Evolutionary conservation across 2,329 filamentous ascomycete species (phyloP).

Genomic region (Onygena corvina): DNA sequence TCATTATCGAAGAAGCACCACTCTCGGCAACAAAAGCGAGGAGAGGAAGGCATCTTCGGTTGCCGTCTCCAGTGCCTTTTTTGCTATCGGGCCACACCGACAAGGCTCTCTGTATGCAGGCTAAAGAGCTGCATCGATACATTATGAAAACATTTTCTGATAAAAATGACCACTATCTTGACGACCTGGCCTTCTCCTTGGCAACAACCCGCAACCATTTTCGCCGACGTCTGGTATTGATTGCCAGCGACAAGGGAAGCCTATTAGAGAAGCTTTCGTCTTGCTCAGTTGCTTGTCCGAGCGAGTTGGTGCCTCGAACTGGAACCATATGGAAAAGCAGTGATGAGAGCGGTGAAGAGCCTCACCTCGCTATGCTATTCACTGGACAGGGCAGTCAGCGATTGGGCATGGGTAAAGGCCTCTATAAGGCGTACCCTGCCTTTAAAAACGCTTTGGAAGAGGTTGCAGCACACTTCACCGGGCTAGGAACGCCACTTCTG

Average conservation of each 20-base stretch:
- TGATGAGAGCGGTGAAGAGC: background rate
- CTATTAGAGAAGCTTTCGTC: too few relatives aligned
- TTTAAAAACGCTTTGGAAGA: slow-evolving; percentile 12
- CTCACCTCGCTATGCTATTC: slow-evolving; percentile 12
- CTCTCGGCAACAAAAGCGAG: background rate
- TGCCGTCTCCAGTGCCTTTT: background rate
- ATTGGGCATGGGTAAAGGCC: slow-evolving; percentile 16
- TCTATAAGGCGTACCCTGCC: slow-evolving; percentile 10
- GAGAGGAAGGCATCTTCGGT: background rate
- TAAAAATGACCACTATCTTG: background rate
- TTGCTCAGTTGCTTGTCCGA: background rate
- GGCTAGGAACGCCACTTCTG: slow-evolving; percentile 8
- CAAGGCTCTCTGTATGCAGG: background rate
- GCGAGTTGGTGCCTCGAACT: background rate
- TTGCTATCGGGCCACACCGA: background rate
- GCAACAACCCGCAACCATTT: background rate
- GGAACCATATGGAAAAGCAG: background rate
- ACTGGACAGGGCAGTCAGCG: slow-evolving; percentile 18
- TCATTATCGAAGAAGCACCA: slow-evolving; percentile 18
- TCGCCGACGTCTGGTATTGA: too few relatives aligned
- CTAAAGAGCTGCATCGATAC: background rate
- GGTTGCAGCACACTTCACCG: slow-evolving; percentile 7
- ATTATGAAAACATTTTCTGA: too few relatives aligned
- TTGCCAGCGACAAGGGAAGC: too few relatives aligned
- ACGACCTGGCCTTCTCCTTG: background rate